Evolutionary conservation across 1,284 basidiomycete species (phyloP), one percentile per base, ranked within the genome.

Genomic region (Puccinia hordei): DNA sequence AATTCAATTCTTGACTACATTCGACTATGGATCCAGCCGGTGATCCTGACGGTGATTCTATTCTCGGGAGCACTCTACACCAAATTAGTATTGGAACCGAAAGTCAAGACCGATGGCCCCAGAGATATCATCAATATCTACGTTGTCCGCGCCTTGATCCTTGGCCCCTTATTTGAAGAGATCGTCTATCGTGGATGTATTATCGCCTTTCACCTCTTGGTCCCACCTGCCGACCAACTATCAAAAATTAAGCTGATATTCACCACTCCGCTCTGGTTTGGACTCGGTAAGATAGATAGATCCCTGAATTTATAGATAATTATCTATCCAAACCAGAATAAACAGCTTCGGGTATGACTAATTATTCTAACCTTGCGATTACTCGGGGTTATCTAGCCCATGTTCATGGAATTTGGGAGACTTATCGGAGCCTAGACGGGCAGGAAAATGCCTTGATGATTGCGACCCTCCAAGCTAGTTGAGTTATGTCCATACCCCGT

Each of bases 91-190:
- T 83, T 86, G 2, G 84, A 87, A 9, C 87, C 94, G 1, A 92
- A 93, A 0, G 88, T 90, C 13, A 92, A 92, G 85, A 73, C 82
- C n/a, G 83, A 86, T 0, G 17, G 27, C 1, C 30, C 35, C 35
- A 24, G 35, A 6, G 9, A 57, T 13, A n/a, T 41, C 19, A 38
- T 59, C 13, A 10, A 91, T 89, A 88, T 87, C 86, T 81, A 98
- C 95, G 85, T 94, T 90, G 84, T 83, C 93, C 51, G 86, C 92
- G 55, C 65, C 35, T 61, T 72, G 19, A 49, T 80, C 30, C 82
- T 95, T 92, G 95, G 90, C 0, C 96, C 96, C 0, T 85, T 94
- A 46, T 95, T 95, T 0, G 96, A 99, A 87, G 96, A 99, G 85
- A 83, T 98, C 33, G 92, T 95, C 2, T 99, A 98, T 85, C 89